Base-by-base conservation (phyloP, 2,329 filamentous ascomycete species). In the Monosporascus sp. region DNA sequence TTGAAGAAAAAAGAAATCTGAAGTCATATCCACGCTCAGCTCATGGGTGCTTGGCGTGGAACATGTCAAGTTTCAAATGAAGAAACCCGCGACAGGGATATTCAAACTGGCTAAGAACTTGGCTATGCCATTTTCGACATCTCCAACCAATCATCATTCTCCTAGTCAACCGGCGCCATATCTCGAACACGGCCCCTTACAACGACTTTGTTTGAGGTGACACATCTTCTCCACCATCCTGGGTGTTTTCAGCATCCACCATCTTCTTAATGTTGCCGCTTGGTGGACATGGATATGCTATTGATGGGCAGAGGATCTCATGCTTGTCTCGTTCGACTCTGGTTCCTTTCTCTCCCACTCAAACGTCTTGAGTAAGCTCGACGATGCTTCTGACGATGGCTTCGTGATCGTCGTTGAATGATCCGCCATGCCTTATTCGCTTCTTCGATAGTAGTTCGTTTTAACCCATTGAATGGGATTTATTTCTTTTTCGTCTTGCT, bases 381-480 rank as follows among this genome's bases (percentile, higher is more conserved):
- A 51, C 53, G 57, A 49, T 52, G 54, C 51, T 50, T 54, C 55
- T 51, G 39, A 48, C 48, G 46, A 57, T 58, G 56, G 51, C 57
- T 49, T 51, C 59, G 53, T 59, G 55, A 59, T 49, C 41, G 24
- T 22, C 17, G 24, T 45, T 46, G 34, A 42, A 36, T 36, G 38
- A 47, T 51, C 36, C 54, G 52, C 53, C 44, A 64, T 64, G 60
- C 55, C 44, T 60, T 53, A 59, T 68, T 66, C 56, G 62, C 62
- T 60, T 64, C 60, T 60, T 62, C 58, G 57, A 58, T 67, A 64
- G 65, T 63, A 62, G 65, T 63, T 64, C 65, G 34, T 54, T 58
- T 58, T 57, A 57, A 60, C 72, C 74, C 75, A 77, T 77, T 76
- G 75, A 78, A 59, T 78, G 74, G 74, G 73, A 61, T 64, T 66